These are phyloP conservation scores for Chrysoporthe cubensis DNA, from an alignment of 2,329 filamentous ascomycete species.

Conservation along the genomic window DNA sequence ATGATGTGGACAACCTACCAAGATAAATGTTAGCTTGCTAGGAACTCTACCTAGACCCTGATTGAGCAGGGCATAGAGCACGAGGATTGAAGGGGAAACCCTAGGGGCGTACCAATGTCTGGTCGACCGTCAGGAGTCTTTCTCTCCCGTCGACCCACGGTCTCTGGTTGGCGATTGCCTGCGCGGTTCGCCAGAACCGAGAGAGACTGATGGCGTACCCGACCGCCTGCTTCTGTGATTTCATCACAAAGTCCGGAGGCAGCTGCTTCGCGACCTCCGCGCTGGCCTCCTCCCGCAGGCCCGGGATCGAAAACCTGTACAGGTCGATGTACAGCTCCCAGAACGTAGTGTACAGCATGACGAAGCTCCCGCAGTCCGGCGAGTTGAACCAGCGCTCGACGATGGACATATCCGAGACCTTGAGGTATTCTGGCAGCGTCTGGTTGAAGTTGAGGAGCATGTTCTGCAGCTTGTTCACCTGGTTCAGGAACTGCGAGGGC, in stretches of 20 bases:
- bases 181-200: conserved; percentile 42
- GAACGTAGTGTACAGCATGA: conserved; percentile 44
- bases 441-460: conserved; percentile 43
- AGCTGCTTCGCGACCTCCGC: conserved; percentile 41
- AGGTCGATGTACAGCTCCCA: conserved; percentile 44
- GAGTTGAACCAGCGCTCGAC: conserved; percentile 39
- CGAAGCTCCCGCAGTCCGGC: conserved; percentile 40
- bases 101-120: conserved; percentile 27
- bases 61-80: not conserved
- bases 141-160: conserved; percentile 28
- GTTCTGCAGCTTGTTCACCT: conserved; percentile 43
- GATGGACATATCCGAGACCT: conserved; percentile 39
- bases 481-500: conserved; percentile 43
- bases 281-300: conserved; percentile 39
- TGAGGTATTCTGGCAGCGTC: conserved; percentile 40
- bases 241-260: conserved; percentile 41
- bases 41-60: not conserved
- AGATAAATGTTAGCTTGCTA: not conserved
- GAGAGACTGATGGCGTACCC: conserved; percentile 43
- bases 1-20: conserved; percentile 30
- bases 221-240: conserved; percentile 45
- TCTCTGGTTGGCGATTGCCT: conserved; percentile 36
- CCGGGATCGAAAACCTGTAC: conserved; percentile 45
- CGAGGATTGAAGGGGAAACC: not conserved
- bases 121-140: conserved; percentile 27